Conservation (phyloP, 2,329 filamentous ascomycete species). For the Microdochium nivale region DNA sequence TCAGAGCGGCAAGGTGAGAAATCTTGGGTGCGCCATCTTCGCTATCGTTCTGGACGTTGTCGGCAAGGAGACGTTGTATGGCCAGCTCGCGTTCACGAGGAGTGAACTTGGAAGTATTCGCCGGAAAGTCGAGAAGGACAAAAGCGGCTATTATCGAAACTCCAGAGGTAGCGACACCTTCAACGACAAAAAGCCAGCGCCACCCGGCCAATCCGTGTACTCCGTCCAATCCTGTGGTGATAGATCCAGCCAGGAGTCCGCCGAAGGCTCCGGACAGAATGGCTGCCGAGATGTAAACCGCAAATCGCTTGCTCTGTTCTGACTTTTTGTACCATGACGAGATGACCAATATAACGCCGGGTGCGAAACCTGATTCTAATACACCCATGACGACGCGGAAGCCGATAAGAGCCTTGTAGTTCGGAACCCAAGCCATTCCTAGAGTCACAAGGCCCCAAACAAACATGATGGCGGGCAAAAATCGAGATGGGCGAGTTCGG, state of each 20-base stretch:
- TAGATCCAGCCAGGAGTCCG: conserved; percentile 52
- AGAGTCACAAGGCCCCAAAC: conserved; percentile 24
- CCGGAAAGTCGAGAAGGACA: conserved; percentile 62
- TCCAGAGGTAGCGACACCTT: conserved; percentile 57
- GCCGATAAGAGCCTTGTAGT: conserved; percentile 16
- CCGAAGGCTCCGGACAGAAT: conserved; percentile 60
- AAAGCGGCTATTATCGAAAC: conserved; percentile 47
- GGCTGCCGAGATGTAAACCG: conserved; percentile 65
- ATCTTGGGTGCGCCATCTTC: conserved; percentile 54
- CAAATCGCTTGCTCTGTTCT: conserved; percentile 27
- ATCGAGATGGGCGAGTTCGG: conserved; percentile 51
- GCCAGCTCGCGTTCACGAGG: conserved; percentile 53
- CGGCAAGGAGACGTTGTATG: conserved; percentile 45
- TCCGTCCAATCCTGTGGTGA: conserved; percentile 44
- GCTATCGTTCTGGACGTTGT: conserved; percentile 47
- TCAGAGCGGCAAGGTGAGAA: conserved; percentile 12
- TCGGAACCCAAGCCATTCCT: conserved; percentile 18
- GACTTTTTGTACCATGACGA: conserved; percentile 54
- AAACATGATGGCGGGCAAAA: conserved; percentile 59
- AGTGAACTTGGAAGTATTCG: conserved; percentile 48
- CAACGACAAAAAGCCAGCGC: conserved; percentile 50
- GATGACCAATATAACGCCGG: conserved; percentile 51
- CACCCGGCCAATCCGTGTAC: conserved; percentile 37
- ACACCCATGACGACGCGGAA: conserved; percentile 42
- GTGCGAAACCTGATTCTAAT: conserved; percentile 51